Conservation (phyloP, 352 stramenopile species). For the Globisporangium nagaii region DNA sequence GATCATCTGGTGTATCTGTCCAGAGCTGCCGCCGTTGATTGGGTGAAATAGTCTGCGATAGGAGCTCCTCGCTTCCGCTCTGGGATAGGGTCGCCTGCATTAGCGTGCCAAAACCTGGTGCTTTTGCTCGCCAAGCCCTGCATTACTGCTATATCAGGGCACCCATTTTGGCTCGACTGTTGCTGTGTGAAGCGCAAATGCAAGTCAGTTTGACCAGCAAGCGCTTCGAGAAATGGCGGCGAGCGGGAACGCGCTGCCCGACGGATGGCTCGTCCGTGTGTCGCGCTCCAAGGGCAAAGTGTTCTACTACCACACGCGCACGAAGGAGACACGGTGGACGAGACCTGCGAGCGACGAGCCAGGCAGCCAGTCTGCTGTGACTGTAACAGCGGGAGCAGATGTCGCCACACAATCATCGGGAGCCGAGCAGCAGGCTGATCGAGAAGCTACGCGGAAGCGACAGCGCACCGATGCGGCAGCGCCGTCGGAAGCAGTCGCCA, state of each 20-base stretch:
- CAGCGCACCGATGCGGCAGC: conserved; percentile 4
- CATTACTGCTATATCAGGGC: too few relatives aligned
- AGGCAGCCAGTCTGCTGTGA: neutral
- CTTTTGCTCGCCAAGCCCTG: too few relatives aligned
- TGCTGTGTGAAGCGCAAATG: too few relatives aligned
- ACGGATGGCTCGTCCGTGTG: conserved; percentile 55
- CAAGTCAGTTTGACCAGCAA: too few relatives aligned
- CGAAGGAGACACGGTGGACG: conserved; percentile 52
- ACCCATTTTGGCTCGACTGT: too few relatives aligned
- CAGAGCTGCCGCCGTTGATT: too few relatives aligned
- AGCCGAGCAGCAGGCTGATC: conserved; percentile 1
- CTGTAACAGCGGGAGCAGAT: neutral
- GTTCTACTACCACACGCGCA: conserved; percentile 59
- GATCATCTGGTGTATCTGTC: too few relatives aligned
- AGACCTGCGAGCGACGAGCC: conserved; percentile 15
- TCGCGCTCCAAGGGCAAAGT: conserved; percentile 65
- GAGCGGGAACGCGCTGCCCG: conserved; percentile 23
- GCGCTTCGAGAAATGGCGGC: conserved; percentile 5
- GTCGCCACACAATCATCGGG: too few relatives aligned
- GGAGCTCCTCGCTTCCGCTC: too few relatives aligned
- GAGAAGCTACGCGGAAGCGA: conserved; percentile 16
- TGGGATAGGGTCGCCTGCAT: too few relatives aligned
- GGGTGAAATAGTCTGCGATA: too few relatives aligned
- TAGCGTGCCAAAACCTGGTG: too few relatives aligned
- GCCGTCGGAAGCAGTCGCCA: neutral